phyloP scores from a whole-genome alignment of 805 yeast species.

The Wickerhamomyces hampshirensis region DNA sequence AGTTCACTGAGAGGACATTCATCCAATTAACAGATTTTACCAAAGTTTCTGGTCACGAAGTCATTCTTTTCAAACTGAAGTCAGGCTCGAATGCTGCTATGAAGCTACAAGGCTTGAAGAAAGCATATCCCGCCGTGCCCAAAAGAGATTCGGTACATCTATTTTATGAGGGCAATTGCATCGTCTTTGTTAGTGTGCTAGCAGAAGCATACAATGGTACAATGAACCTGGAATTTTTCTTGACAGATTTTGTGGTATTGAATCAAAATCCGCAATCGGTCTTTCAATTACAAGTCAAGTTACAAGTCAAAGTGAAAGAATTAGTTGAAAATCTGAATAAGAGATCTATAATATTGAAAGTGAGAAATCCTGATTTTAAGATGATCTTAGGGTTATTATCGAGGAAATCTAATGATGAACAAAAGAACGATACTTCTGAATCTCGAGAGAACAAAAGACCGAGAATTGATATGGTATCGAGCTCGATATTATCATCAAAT shows the following conservation, averaged over 20 bases:
- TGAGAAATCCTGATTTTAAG: constrained; percentile 5
- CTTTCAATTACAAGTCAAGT: background rate
- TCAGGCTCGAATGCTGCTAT: background rate
- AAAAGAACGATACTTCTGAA: background rate
- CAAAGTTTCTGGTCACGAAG: background rate
- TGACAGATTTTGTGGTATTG: constrained; percentile 3
- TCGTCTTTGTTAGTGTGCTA: background rate
- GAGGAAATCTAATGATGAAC: background rate
- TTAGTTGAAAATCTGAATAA: background rate
- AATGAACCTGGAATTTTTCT: background rate
- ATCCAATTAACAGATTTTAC: constrained; percentile 12
- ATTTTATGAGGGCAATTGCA: background rate
- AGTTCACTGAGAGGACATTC: background rate
- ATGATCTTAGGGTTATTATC: constrained; percentile 2
- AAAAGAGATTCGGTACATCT: background rate
- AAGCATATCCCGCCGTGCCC: background rate
- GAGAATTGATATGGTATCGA: too few relatives aligned
- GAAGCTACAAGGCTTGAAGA: background rate
- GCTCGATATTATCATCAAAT: too few relatives aligned
- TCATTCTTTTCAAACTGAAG: background rate
- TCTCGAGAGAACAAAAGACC: too few relatives aligned
- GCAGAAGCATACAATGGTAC: constrained; percentile 5
- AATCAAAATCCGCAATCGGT: constrained; percentile 1
- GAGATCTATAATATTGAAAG: background rate
- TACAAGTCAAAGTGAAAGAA: background rate